Evolutionary conservation across 73 alveolate genomes (phyloP).

Genomic region (Halteria grandinella): DNA sequence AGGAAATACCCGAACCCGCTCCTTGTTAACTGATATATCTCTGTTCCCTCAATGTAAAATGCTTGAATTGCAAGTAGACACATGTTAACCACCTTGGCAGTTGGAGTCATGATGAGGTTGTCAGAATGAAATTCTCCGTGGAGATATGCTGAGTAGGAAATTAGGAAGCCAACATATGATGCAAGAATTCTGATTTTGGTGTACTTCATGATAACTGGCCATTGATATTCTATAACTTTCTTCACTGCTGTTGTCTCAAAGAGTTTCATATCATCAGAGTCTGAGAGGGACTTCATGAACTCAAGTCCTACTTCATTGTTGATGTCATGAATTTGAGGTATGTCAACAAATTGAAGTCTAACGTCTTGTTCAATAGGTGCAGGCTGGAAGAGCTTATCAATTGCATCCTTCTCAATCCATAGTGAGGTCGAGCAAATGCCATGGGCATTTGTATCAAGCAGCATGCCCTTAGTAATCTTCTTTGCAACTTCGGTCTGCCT

Average conservation of each 20-base stretch:
- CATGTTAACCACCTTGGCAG: neutral
- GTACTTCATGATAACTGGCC: constrained; percentile 35
- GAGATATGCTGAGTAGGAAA: neutral
- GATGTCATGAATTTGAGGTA: constrained; percentile 30
- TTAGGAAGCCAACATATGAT: constrained; percentile 22
- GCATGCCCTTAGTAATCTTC: constrained; percentile 31
- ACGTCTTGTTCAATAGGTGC: constrained; percentile 45
- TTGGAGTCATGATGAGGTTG: neutral
- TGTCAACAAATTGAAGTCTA: constrained; percentile 34
- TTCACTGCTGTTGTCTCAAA: constrained; percentile 33
- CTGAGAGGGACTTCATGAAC: constrained; percentile 13
- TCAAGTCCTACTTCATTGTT: neutral
- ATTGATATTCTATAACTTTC: constrained; percentile 45
- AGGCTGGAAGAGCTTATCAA: constrained; percentile 23
- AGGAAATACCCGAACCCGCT: constrained; percentile 10
- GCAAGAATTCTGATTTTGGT: constrained; percentile 5
- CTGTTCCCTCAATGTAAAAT: constrained; percentile 9
- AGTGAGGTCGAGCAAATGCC: constrained; percentile 33
- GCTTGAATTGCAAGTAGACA: constrained; percentile 12
- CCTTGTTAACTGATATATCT: constrained; percentile 1
- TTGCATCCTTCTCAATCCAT: constrained; percentile 28
- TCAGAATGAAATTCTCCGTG: neutral
- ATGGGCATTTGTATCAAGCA: constrained; percentile 22
- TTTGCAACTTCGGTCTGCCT: neutral
- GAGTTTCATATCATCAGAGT: constrained; percentile 36